Evolutionary conservation across 2,329 filamentous ascomycete genomes (phyloP).

Genomic region (Ophiognomonia clavigignenti-juglandacearum): DNA sequence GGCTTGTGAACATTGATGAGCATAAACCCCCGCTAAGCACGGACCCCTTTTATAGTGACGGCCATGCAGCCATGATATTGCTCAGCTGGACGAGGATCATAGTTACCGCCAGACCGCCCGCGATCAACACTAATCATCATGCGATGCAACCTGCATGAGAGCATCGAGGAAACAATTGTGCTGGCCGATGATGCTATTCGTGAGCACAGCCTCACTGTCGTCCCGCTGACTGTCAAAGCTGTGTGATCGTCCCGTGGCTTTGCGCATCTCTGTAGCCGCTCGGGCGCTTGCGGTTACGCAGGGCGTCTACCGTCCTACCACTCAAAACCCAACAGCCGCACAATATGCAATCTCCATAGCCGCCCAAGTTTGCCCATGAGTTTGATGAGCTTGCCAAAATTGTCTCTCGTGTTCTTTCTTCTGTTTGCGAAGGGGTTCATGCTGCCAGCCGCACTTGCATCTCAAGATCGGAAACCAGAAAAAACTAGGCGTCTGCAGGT

Average conservation of each 20-base stretch:
- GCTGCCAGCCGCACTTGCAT: neutral
- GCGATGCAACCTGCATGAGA: neutral
- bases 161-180: too few species aligned
- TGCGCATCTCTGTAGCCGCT: constrained; percentile 1
- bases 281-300: constrained; percentile 7
- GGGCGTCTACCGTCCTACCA: constrained; percentile 8
- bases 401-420: neutral
- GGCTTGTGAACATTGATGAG: neutral
- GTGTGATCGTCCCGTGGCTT: too few species aligned
- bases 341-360: constrained; percentile 3
- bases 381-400: neutral
- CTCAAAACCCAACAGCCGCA: neutral
- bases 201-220: too few species aligned
- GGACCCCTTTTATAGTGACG: neutral
- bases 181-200: too few species aligned
- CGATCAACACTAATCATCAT: neutral
- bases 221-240: too few species aligned
- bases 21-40: neutral
- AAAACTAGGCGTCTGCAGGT: neutral
- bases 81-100: constrained; percentile 10
- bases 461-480: neutral
- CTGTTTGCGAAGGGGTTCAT: neutral
- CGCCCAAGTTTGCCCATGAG: constrained; percentile 3
- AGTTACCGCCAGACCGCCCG: constrained; percentile 5
- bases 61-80: neutral